These are phyloP conservation scores for Vanrija sp. DNA, from an alignment of 1,284 basidiomycete species.

Conservation along the genomic window DNA sequence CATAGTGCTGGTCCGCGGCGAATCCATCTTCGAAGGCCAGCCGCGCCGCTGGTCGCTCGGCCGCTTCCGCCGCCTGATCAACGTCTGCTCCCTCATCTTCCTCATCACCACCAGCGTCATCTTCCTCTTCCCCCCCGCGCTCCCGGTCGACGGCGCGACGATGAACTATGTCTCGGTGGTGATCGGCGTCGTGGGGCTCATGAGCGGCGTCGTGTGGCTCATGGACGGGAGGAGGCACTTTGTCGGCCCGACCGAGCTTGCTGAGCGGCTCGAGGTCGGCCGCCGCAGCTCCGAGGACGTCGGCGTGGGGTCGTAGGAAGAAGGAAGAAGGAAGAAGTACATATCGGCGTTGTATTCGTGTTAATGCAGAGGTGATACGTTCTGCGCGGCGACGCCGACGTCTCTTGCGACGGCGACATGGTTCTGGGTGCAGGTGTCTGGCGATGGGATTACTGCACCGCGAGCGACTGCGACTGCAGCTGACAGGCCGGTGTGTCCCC, in stretches of 20 bases:
- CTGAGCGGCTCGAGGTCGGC: conserved; percentile 3
- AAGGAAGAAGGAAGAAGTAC: too few relatives aligned
- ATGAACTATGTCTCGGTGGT: conserved; percentile 52
- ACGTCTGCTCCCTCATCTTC: conserved; percentile 48
- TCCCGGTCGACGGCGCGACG: conserved; percentile 43
- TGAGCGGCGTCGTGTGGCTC: conserved; percentile 44
- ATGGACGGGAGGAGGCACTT: conserved; percentile 45
- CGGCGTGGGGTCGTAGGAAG: too few relatives aligned
- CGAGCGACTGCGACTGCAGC: too few relatives aligned
- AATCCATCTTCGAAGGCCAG: conserved; percentile 39
- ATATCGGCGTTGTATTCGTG: too few relatives aligned
- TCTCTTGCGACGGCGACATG: too few relatives aligned
- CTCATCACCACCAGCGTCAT: conserved; percentile 50
- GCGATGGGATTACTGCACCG: too few relatives aligned
- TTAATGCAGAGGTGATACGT: too few relatives aligned
- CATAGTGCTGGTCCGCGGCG: conserved; percentile 50
- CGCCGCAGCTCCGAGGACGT: too few relatives aligned
- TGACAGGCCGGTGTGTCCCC: too few relatives aligned
- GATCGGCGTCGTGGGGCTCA: conserved; percentile 33
- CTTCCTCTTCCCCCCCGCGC: conserved; percentile 53
- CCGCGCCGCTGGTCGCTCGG: conserved; percentile 40
- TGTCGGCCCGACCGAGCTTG: conserved; percentile 46
- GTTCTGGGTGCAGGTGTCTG: too few relatives aligned
- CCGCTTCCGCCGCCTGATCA: conserved; percentile 34
- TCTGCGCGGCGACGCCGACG: too few relatives aligned